These are phyloP conservation scores for Fusarium setosum DNA, from an alignment of 2,329 filamentous ascomycete species.

Conservation along the genomic window DNA sequence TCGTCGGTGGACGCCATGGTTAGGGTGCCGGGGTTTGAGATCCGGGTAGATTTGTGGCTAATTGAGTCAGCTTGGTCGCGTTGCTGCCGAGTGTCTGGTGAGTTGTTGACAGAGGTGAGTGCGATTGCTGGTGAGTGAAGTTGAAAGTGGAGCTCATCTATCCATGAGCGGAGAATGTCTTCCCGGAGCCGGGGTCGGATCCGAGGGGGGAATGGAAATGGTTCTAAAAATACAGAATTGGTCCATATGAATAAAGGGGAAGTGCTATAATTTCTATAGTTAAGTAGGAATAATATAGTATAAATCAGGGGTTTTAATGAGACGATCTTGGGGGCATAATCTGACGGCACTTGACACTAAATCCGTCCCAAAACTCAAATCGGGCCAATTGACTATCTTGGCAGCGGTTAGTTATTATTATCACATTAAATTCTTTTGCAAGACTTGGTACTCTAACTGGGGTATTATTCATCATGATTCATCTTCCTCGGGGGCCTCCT, in stretches of 20 bases:
- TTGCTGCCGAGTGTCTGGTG: conserved; percentile 3
- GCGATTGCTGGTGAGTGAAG: not conserved
- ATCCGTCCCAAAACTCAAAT: too few relatives aligned
- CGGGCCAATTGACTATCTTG: too few relatives aligned
- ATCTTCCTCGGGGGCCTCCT: conserved; percentile 7
- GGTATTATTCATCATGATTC: conserved; percentile 20
- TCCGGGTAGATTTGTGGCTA: not conserved
- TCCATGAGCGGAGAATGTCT: not conserved
- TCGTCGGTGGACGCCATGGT: conserved; percentile 44
- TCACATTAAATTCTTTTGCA: too few relatives aligned
- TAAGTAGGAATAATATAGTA: too few relatives aligned
- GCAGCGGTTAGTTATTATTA: too few relatives aligned
- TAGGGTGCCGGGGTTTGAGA: not conserved
- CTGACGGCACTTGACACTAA: too few relatives aligned
- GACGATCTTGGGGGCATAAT: too few relatives aligned
- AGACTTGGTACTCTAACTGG: not conserved
- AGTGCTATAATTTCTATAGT: too few relatives aligned
- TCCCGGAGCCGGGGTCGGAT: conserved; percentile 1
- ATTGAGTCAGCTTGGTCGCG: not conserved
- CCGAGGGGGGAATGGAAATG: too few relatives aligned
- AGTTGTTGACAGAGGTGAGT: not conserved
- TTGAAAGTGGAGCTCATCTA: not conserved
- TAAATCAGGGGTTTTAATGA: too few relatives aligned
- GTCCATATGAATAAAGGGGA: too few relatives aligned
- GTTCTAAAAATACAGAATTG: too few relatives aligned